These are phyloP conservation scores for Perilla frutescens DNA, from an alignment of 257 asterid genomes.

Conservation along the genomic window DNA sequence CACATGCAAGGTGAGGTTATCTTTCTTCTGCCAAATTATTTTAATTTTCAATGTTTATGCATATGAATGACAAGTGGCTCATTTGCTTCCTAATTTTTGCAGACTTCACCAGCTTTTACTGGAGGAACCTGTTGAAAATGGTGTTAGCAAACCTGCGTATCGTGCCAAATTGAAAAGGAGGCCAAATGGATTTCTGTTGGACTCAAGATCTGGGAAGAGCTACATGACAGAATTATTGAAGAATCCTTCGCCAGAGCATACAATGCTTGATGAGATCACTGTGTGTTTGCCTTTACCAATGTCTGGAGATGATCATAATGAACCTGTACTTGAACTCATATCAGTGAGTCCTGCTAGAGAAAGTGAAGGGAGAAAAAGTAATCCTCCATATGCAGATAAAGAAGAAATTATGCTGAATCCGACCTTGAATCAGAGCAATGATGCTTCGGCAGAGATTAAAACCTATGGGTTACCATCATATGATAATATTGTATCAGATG, in stretches of 20 bases:
- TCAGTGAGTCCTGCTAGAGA: constrained; percentile 54
- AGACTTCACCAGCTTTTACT: constrained; percentile 89
- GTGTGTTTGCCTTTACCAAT: constrained; percentile 46
- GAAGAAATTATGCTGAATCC: constrained; percentile 43
- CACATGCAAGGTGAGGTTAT: constrained; percentile 82
- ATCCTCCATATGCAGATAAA: constrained; percentile 48
- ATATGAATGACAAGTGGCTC: constrained; percentile 20
- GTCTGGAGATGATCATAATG: constrained; percentile 44
- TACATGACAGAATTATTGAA: constrained; percentile 78
- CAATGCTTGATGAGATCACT: constrained; percentile 60
- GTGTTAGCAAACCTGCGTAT: constrained; percentile 54
- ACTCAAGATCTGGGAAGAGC: constrained; percentile 71
- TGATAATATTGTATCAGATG: constrained; percentile 43
- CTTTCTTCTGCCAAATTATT: constrained; percentile 21
- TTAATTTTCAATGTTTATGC: constrained; percentile 17
- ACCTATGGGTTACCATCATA: constrained; percentile 44
- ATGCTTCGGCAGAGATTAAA: constrained; percentile 41
- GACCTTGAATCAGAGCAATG: constrained; percentile 39
- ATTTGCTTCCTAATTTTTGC: constrained; percentile 40
- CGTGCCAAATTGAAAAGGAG: constrained; percentile 81
- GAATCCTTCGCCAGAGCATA: constrained; percentile 75
- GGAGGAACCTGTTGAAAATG: constrained; percentile 77
- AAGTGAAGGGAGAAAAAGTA: constrained; percentile 44
- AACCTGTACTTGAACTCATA: constrained; percentile 51
- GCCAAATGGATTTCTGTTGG: constrained; percentile 80